Evolutionary conservation across 139 green algal genomes (phyloP).

Genomic region (Closterium sp.): DNA sequence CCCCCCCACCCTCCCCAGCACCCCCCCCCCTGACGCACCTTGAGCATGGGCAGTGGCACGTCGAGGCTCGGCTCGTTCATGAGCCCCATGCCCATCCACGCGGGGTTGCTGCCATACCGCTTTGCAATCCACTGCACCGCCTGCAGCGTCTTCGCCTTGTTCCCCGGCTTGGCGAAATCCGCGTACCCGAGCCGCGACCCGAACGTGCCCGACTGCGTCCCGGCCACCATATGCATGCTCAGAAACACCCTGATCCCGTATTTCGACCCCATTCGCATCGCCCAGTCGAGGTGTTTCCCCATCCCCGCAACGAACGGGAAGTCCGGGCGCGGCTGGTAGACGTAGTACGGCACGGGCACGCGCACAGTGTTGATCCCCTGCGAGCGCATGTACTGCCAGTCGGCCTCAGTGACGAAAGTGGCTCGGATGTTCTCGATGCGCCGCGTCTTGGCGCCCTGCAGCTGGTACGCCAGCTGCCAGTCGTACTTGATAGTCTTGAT

Average conservation of each 20-base stretch:
- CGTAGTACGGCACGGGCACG: neutral
- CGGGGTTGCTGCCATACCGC: slow-evolving; percentile 2
- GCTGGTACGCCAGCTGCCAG: slow-evolving; percentile 10
- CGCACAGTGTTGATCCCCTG: slow-evolving; percentile 3
- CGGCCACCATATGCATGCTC: neutral
- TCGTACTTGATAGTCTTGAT: neutral
- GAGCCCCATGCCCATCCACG: slow-evolving; percentile 13
- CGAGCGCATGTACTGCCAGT: slow-evolving; percentile 11
- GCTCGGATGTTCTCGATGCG: neutral
- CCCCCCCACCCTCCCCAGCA: no score
- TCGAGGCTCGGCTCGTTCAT: slow-evolving; percentile 13
- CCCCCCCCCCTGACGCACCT: neutral
- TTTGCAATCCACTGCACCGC: slow-evolving; percentile 6
- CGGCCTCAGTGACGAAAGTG: slow-evolving; percentile 13
- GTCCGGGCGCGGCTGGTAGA: neutral
- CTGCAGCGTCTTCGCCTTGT: neutral
- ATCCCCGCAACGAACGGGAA: neutral
- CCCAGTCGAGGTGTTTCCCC: neutral
- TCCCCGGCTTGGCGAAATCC: neutral
- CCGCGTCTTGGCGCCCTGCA: neutral
- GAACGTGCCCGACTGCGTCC: neutral
- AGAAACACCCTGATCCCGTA: slow-evolving; percentile 1
- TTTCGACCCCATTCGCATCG: neutral
- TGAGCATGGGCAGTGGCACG: neutral
- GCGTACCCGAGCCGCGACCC: neutral